Conservation (phyloP, 305 asterid genomes). For the Fraxinus dipetala region DNA sequence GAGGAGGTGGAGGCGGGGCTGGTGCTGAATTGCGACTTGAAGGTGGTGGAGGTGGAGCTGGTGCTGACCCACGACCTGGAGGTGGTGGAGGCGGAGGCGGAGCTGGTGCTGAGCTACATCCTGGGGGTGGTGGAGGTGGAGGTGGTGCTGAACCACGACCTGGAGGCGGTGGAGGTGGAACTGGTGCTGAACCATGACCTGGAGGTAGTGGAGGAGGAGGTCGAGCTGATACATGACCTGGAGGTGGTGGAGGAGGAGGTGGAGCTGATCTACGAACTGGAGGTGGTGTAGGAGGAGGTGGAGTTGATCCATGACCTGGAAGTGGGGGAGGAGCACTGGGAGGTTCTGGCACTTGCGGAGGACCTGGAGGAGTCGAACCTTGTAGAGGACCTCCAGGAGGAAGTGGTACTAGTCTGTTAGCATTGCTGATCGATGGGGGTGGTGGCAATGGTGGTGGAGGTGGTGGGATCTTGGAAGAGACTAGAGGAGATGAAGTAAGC, state of each 20-base stretch:
- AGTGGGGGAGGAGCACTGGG: slow-evolving; percentile 30
- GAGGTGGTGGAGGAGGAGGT: slow-evolving; percentile 19
- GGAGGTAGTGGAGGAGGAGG: slow-evolving; percentile 44
- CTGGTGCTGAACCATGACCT: slow-evolving; percentile 8
- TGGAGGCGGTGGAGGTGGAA: slow-evolving; percentile 44
- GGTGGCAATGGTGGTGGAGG: slow-evolving; percentile 27
- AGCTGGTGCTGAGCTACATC: background rate
- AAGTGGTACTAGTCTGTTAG: slow-evolving; percentile 24
- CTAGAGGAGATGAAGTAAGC: slow-evolving; percentile 26
- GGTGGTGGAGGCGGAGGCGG: slow-evolving; percentile 3
- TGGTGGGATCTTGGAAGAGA: slow-evolving; percentile 17
- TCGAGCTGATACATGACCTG: slow-evolving; percentile 20
- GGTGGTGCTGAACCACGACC: slow-evolving; percentile 35
- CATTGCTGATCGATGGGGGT: slow-evolving; percentile 23
- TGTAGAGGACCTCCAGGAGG: slow-evolving; percentile 32
- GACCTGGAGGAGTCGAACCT: slow-evolving; percentile 13
- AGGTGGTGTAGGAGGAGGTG: slow-evolving; percentile 53
- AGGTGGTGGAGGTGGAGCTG: slow-evolving; percentile 18
- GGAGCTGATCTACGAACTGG: slow-evolving; percentile 18
- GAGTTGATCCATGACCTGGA: slow-evolving; percentile 26
- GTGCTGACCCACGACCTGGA: background rate
- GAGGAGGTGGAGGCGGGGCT: background rate
- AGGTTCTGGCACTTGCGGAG: slow-evolving; percentile 33
- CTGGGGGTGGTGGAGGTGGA: slow-evolving; percentile 48
- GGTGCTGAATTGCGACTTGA: slow-evolving; percentile 30